phyloP scores from a whole-genome alignment of 257 asterid species.

The Solanum etuberosum region DNA sequence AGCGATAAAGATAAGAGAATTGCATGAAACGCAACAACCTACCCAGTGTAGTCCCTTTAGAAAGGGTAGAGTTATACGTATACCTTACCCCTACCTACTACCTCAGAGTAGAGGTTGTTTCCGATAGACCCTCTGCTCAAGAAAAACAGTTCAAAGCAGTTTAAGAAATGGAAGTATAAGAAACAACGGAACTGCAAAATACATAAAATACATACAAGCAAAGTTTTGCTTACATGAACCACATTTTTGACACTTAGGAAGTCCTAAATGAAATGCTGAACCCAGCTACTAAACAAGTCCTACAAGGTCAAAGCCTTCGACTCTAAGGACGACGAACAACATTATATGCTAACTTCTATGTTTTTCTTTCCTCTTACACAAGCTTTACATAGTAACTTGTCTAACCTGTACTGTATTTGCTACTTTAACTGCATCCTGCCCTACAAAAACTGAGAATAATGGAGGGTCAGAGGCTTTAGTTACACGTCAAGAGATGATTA shows the following conservation, averaged over 20 bases:
- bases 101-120: background rate
- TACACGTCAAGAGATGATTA: background rate
- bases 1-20: background rate
- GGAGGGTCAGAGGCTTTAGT: background rate
- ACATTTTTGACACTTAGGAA: background rate
- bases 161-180: background rate
- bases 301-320: background rate
- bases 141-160: background rate
- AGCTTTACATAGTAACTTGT: constrained; percentile 3
- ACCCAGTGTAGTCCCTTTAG: background rate
- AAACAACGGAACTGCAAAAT: background rate
- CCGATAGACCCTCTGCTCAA: background rate
- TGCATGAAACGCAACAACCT: background rate
- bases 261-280: background rate
- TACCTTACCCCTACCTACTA: background rate
- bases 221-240: background rate
- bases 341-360: background rate
- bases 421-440: constrained; percentile 2
- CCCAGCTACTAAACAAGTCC: background rate
- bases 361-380: constrained; percentile 8
- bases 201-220: background rate
- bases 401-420: constrained; percentile 3
- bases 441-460: constrained; percentile 30
- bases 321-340: background rate
- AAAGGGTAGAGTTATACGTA: background rate